Percentiles rank a stretch among this genome's conserved stretches.
phyloP scores from a whole-genome alignment of 306 rosid species.

The Vachellia collinsii region DNA sequence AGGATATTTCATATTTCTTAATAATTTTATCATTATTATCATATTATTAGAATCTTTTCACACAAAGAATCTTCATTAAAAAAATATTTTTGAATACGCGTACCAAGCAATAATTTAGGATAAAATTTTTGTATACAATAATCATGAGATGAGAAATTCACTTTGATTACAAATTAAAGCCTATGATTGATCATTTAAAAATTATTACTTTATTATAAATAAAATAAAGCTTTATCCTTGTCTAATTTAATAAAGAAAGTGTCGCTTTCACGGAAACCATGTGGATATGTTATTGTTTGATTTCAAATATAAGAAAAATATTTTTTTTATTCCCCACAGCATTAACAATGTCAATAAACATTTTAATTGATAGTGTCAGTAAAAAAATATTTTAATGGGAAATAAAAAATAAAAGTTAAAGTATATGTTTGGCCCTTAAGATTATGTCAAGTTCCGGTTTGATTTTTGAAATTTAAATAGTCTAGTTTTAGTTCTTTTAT shows the following conservation, averaged over 20 bases:
- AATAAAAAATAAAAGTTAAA: too few relatives aligned
- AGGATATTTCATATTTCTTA: neutral
- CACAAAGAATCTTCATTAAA: neutral
- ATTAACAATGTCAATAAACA: too few relatives aligned
- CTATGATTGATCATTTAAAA: neutral
- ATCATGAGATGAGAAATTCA: neutral
- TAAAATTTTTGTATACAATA: neutral
- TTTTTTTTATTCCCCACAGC: too few relatives aligned
- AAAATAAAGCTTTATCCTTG: neutral
- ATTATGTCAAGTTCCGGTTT: too few relatives aligned
- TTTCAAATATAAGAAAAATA: too few relatives aligned
- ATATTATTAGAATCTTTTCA: neutral
- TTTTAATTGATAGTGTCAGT: too few relatives aligned
- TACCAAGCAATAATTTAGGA: neutral
- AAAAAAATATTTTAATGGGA: too few relatives aligned
- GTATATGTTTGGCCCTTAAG: too few relatives aligned
- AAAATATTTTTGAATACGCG: neutral
- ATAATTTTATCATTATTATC: neutral
- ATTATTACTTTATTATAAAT: neutral
- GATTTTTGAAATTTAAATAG: too few relatives aligned
- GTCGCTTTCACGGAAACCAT: neutral
- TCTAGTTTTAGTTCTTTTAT: too few relatives aligned
- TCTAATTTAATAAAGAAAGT: neutral
- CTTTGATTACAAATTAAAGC: neutral
- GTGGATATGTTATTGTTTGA: too few relatives aligned